Conservation (phyloP, 352 stramenopile species). For the Phytophthora pluvialis region DNA sequence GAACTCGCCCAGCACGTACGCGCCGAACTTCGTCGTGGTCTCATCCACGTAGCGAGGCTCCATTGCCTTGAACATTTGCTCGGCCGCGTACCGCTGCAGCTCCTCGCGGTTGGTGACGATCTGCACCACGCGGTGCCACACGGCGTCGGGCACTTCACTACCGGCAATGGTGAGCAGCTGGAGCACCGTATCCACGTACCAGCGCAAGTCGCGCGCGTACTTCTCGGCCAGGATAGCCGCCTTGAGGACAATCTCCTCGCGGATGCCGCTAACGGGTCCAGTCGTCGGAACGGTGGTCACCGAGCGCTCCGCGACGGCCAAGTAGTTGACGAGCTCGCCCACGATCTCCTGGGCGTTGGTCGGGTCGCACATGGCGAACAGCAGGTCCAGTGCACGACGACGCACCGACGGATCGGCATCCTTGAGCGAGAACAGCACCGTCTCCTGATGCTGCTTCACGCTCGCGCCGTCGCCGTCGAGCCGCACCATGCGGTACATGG, state of each 20-base stretch:
- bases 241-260: conserved; percentile 98
- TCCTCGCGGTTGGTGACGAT: conserved; percentile 99
- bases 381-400: conserved; percentile 94
- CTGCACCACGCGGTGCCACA: conserved; percentile 99
- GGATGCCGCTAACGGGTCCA: conserved; percentile 65
- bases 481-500: conserved; percentile 95
- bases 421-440: conserved; percentile 96
- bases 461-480: conserved; percentile 80
- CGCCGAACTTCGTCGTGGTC: conserved; percentile 94
- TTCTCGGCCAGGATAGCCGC: conserved; percentile 98
- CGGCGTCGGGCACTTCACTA: conserved; percentile 94
- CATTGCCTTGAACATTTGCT: conserved; percentile 95
- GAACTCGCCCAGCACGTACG: conserved; percentile 98
- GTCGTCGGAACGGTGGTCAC: conserved; percentile 33
- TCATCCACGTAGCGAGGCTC: conserved; percentile 95
- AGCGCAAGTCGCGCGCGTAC: conserved; percentile 95
- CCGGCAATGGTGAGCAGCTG: conserved; percentile 96
- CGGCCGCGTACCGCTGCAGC: conserved; percentile 94
- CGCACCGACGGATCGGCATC: conserved; percentile 97
- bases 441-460: conserved; percentile 96
- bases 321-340: conserved; percentile 95
- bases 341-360: conserved; percentile 97
- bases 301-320: conserved; percentile 91
- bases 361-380: conserved; percentile 98
- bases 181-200: conserved; percentile 98